Percentiles rank a stretch among this genome's conserved stretches.
Evolutionary conservation across 129 eudicot species (phyloP).

Genomic region (Flaveria brownii): DNA sequence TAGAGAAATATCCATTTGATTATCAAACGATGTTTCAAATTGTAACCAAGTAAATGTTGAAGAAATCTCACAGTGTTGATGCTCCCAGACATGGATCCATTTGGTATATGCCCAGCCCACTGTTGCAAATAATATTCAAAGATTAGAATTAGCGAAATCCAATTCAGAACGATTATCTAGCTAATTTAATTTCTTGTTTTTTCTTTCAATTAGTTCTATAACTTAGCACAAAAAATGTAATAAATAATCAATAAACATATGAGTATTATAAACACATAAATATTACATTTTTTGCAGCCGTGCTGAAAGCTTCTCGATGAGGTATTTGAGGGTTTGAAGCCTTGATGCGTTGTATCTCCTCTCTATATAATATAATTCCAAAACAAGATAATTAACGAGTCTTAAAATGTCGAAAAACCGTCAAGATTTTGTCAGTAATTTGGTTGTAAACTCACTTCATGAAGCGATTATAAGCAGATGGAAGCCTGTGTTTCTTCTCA

Average conservation of each 20-base stretch:
- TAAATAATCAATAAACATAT: too few relatives aligned
- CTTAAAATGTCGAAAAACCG: too few relatives aligned
- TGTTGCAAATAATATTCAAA: conserved; percentile 28
- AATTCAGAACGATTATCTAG: not conserved
- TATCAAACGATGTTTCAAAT: too few relatives aligned
- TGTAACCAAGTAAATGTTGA: conserved; percentile 1
- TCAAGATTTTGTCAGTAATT: not conserved
- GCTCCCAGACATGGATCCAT: conserved; percentile 53
- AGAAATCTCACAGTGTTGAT: conserved; percentile 52
- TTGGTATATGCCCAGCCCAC: conserved; percentile 93
- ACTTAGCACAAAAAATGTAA: not conserved
- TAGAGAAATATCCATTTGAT: too few relatives aligned
- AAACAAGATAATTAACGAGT: not conserved
- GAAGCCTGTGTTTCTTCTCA: conserved; percentile 97
- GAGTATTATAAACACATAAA: not conserved
- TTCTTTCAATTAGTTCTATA: not conserved
- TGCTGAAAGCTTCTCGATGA: conserved; percentile 95
- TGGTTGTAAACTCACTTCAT: conserved; percentile 67
- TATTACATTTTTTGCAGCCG: conserved; percentile 92
- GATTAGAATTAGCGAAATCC: not conserved
- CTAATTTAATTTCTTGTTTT: not conserved
- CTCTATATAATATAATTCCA: conserved; percentile 41
- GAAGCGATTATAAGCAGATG: conserved; percentile 96
- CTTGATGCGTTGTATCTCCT: conserved; percentile 97
- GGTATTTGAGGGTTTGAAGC: conserved; percentile 94